Base-by-base conservation (phyloP, 164 flowering plant genomes). In the Sextonia rubra region DNA sequence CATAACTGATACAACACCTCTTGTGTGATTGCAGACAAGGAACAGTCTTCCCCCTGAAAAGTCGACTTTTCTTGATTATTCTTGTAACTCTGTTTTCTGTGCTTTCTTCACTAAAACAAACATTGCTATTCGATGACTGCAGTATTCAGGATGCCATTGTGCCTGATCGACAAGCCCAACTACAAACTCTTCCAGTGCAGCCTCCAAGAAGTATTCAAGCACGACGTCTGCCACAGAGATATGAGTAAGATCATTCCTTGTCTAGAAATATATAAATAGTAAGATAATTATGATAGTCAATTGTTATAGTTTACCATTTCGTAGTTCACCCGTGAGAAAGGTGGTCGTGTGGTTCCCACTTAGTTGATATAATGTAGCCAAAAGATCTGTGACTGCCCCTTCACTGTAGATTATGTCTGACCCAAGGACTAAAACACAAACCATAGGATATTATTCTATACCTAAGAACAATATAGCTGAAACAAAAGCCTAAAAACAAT, bases 321-420 rank as follows among this genome's bases (percentile, higher is more conserved):
- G 85, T 47, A 94, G 93, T 77, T 94, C 97, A 70, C 97, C 97
- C 7, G 94, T 84, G 79, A 94, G 75, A 71, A 94, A 70, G 17
- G 87, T 79, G 12, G 97, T 94, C 52, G 98, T 94, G 58, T 88
- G 83, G 25, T 49, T 30, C 44, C 91, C 93, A 77, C 84, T 86
- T 20, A 94, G 89, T 66, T 85, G 85, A 27, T 47, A 22, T 9
- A 94, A 78, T 24, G 98, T 92, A 24, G 73, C 80, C 55, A 94
- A 63, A 73, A 94, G 80, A 80, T 94, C 94, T 58, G 70, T 72
- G 3, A 92, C 98, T 2, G 92, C 90, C 71, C 75, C 93, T 78
- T 94, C 98, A 47, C 91, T 92, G 69, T 92, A 94, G 23, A 92
- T 79, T 17, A 94, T 94, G 73, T 94, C 98, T 27, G 97, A 92